Conservation (phyloP, 768 basidiomycete species). For the Pleurotus citrinopileatus region DNA sequence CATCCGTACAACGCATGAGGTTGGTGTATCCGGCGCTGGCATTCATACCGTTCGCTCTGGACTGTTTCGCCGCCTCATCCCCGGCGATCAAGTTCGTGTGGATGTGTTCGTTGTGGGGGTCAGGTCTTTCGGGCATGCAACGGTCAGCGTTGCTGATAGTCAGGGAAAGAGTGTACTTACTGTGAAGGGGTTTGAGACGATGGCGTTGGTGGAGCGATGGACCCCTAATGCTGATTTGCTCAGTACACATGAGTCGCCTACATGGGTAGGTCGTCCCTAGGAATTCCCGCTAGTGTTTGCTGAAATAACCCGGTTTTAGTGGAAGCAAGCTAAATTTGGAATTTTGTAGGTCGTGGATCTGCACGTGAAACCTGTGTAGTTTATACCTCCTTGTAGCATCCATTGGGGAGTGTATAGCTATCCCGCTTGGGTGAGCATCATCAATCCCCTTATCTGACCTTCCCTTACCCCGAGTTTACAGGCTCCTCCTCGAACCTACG, state of each 20-base stretch:
- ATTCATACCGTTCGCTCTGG: constrained; percentile 42
- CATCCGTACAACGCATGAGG: constrained; percentile 26
- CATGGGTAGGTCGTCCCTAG: constrained; percentile 38
- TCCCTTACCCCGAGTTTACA: constrained; percentile 14
- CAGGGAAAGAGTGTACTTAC: constrained; percentile 31
- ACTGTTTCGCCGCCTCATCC: constrained; percentile 40
- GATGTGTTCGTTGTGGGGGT: constrained; percentile 45
- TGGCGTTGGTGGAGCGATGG: constrained; percentile 37
- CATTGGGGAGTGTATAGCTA: constrained; percentile 50
- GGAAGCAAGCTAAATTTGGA: constrained; percentile 51
- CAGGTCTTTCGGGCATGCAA: constrained; percentile 23
- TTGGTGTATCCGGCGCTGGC: constrained; percentile 34
- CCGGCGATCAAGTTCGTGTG: constrained; percentile 47
- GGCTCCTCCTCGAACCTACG: constrained; percentile 39
- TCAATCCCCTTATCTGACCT: background rate
- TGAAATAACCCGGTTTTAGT: constrained; percentile 26
- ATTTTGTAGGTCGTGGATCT: constrained; percentile 43
- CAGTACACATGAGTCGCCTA: constrained; percentile 47
- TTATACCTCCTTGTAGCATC: constrained; percentile 27
- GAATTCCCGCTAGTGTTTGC: background rate
- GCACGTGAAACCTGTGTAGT: background rate
- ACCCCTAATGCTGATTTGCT: constrained; percentile 32
- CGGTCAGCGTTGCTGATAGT: constrained; percentile 29
- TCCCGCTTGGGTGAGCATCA: constrained; percentile 36
- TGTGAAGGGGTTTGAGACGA: constrained; percentile 35